Base-by-base conservation (phyloP, 352 stramenopile species). In the Hyaloperonospora brassicae region DNA sequence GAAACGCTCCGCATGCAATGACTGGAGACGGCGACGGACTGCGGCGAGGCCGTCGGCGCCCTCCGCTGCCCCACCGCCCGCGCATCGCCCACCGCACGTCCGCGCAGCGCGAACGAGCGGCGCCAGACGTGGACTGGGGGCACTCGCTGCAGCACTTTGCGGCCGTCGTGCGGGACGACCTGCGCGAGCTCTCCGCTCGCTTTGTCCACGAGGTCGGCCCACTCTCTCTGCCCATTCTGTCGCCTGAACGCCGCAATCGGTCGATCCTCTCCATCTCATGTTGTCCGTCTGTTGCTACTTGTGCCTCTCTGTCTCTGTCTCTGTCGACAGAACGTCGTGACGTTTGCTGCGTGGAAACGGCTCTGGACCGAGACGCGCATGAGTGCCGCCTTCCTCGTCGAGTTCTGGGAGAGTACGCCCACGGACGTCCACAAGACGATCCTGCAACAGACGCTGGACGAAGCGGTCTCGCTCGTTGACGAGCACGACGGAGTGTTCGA, bases 331-430 rank as follows among this genome's bases (percentile, higher is more conserved):
- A 55, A 61, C 0, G 44, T 62, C 0, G 43, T 78, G 17, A 57
- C 54, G 4, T 85, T 86, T 41, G 25, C 54, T 0, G 51, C 50
- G 7, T 89, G 70, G 52, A 86, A 87, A 61, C 47, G 53, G 21
- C 65, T 81, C 22, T 89, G 79, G 79, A 30, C 9, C 2, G 52
- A 67, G 22, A 43, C 50, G 8, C 61, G 65, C 12, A 70, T 87
- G 64, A 86, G 76, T 52, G 62, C 72, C 1, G 51, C 73, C 50
- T 85, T 86, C 59, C 79, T 86, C 47, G 74, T 87, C n/a, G 79
- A 89, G 61, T 89, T 87, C 52, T 85, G 74, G 66, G 71, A 87
- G 48, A 89, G 79, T 44, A 78, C 70, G 12, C 72, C 79, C 3
- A 71, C 72, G 0, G 60, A 57, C 17, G 79, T 58, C 3, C 79